These are phyloP conservation scores for Leptographium radiaticola DNA, from an alignment of 2,329 filamentous ascomycete genomes.

Conservation along the genomic window DNA sequence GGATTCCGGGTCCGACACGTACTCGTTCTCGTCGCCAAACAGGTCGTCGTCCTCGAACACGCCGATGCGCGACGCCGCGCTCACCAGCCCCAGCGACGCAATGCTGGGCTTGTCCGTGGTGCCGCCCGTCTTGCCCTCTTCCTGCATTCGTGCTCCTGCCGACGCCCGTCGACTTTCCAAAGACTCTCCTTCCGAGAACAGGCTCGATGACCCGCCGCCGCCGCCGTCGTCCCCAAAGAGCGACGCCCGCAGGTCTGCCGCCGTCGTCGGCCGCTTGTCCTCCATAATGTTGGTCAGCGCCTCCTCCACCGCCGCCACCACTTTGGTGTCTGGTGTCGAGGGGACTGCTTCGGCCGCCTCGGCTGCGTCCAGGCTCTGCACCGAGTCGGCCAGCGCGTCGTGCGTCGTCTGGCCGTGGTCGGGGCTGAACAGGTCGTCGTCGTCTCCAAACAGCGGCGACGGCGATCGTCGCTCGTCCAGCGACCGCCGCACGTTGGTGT, in stretches of 20 bases:
- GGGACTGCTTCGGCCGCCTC: neutral
- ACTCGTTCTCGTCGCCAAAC: slow-evolving; percentile 78
- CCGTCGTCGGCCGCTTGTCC: slow-evolving; percentile 51
- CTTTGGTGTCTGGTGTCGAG: slow-evolving; percentile 53
- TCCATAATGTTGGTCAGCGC: slow-evolving; percentile 89
- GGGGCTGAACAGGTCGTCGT: slow-evolving; percentile 44
- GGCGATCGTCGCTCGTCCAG: slow-evolving; percentile 45
- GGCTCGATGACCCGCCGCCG: slow-evolving; percentile 34
- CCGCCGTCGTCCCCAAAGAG: slow-evolving; percentile 44
- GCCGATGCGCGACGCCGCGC: slow-evolving; percentile 71
- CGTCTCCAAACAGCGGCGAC: slow-evolving; percentile 64
- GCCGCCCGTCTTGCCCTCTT: no score
- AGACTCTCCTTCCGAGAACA: slow-evolving; percentile 5
- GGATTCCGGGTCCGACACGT: slow-evolving; percentile 73
- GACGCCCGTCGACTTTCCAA: slow-evolving; percentile 15
- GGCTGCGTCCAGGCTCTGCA: slow-evolving; percentile 59
- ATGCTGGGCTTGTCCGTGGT: slow-evolving; percentile 62
- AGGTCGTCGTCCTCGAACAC: slow-evolving; percentile 92
- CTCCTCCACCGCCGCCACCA: slow-evolving; percentile 86
- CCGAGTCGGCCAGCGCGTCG: slow-evolving; percentile 56
- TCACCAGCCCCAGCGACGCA: slow-evolving; percentile 81
- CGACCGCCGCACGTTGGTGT: slow-evolving; percentile 39
- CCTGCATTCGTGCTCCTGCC: slow-evolving; percentile 17
- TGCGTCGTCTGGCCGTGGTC: slow-evolving; percentile 26
- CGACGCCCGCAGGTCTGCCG: slow-evolving; percentile 52